Percentiles rank a stretch among this genome's conserved stretches.
phyloP scores from a whole-genome alignment of 805 yeast genomes.

The Wickerhamiella lipophila region DNA sequence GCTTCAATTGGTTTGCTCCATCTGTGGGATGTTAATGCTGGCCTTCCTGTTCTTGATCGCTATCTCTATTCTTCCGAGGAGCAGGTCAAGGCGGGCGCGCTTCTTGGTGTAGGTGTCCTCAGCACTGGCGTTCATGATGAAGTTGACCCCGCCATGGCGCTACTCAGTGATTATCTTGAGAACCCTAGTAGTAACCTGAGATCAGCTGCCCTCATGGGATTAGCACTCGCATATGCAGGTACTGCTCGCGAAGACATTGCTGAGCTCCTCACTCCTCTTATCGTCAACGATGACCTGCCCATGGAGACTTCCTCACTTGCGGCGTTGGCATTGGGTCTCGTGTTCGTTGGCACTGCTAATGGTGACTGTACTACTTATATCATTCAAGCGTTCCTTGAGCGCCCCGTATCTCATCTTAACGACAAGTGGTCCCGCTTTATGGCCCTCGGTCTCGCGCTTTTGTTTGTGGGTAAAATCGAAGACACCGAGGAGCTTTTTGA shows the following conservation, averaged over 20 bases:
- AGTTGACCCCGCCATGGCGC: slow-evolving; percentile 78
- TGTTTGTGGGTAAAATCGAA: slow-evolving; percentile 88
- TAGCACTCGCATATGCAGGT: slow-evolving; percentile 92
- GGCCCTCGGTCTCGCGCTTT: slow-evolving; percentile 81
- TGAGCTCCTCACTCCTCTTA: slow-evolving; percentile 64
- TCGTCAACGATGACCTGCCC: slow-evolving; percentile 60
- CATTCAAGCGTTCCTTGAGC: slow-evolving; percentile 77
- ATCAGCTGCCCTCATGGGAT: slow-evolving; percentile 75
- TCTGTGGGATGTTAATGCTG: slow-evolving; percentile 85
- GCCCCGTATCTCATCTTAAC: slow-evolving; percentile 62
- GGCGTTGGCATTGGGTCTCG: slow-evolving; percentile 84
- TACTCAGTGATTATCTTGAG: slow-evolving; percentile 66
- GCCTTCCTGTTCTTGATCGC: slow-evolving; percentile 79
- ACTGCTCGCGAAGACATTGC: slow-evolving; percentile 75
- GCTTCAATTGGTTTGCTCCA: slow-evolving; percentile 83
- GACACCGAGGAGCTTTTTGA: slow-evolving; percentile 84
- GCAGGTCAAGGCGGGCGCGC: slow-evolving; percentile 90
- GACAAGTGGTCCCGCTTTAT: slow-evolving; percentile 82
- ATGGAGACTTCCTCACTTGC: slow-evolving; percentile 76
- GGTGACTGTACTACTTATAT: slow-evolving; percentile 91
- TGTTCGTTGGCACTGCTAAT: slow-evolving; percentile 89
- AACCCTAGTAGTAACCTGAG: slow-evolving; percentile 52
- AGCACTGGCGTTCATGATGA: slow-evolving; percentile 92
- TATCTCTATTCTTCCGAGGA: slow-evolving; percentile 74
- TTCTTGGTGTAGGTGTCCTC: slow-evolving; percentile 86